A percentile compares a stretch with the other conserved stretches of the same genome.
phyloP scores from a whole-genome alignment of 192 early-diverging fungal species.

The Diversispora epigaea region DNA sequence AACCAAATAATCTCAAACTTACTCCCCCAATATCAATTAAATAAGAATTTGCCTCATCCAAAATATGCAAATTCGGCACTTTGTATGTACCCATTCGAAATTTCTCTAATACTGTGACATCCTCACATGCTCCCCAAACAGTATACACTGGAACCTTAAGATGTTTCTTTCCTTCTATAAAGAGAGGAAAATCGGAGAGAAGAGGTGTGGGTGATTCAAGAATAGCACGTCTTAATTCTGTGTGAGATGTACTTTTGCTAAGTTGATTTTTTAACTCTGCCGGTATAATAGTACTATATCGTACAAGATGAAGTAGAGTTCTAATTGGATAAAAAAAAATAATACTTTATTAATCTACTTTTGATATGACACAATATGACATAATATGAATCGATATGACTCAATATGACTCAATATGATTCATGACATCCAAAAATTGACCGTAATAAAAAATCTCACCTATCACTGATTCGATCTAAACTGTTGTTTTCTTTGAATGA shows the following conservation, averaged over 20 bases:
- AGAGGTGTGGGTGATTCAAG: constrained; percentile 39
- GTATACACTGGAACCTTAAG: constrained; percentile 60
- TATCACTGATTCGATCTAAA: not conserved
- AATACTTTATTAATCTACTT: not conserved
- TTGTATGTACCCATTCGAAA: constrained; percentile 51
- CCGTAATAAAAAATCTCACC: not conserved
- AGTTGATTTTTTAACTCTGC: constrained; percentile 41
- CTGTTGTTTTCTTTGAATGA: not conserved
- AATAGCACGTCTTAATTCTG: constrained; percentile 48
- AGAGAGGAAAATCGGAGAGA: constrained; percentile 56
- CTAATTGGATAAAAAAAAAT: constrained; percentile 34
- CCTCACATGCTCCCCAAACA: constrained; percentile 64
- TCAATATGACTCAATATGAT: too few species aligned
- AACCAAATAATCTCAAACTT: constrained; percentile 55
- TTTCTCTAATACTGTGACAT: constrained; percentile 58
- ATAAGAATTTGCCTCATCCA: constrained; percentile 54
- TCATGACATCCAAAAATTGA: not conserved
- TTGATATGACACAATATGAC: too few species aligned
- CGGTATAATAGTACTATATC: constrained; percentile 57
- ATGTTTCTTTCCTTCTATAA: constrained; percentile 42
- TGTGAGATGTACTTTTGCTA: constrained; percentile 36
- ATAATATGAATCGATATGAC: too few species aligned
- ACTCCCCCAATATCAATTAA: constrained; percentile 58
- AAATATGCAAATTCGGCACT: constrained; percentile 50
- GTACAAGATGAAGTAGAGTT: constrained; percentile 55